Evolutionary conservation across 2,329 filamentous ascomycete species (phyloP).

Genomic region (Paecilomyces niveus): DNA sequence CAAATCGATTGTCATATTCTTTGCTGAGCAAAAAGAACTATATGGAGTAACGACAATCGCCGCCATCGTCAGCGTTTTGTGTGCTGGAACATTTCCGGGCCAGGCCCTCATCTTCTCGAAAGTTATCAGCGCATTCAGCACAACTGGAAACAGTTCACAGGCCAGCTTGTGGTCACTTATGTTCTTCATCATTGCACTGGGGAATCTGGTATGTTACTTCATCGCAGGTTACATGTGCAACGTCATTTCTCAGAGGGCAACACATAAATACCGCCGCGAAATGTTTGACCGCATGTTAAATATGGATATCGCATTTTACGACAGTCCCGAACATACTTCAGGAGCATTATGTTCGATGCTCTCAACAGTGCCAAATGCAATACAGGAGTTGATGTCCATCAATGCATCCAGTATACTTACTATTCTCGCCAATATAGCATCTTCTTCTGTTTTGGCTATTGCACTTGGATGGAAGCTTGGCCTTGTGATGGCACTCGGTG

Average conservation of each 20-base stretch:
- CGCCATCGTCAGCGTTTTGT: too few species aligned
- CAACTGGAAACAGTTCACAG: constrained; percentile 66
- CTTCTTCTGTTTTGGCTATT: too few species aligned
- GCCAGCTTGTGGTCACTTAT: constrained; percentile 82
- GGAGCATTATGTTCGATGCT: constrained; percentile 84
- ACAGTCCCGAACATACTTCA: constrained; percentile 78
- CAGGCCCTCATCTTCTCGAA: too few species aligned
- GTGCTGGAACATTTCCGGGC: too few species aligned
- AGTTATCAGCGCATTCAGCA: too few species aligned
- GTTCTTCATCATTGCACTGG: constrained; percentile 76
- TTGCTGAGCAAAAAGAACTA: too few species aligned
- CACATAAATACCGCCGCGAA: constrained; percentile 72
- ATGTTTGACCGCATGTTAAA: constrained; percentile 83
- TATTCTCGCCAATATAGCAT: constrained; percentile 71
- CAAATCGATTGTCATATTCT: too few species aligned
- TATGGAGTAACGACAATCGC: too few species aligned
- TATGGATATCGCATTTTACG: constrained; percentile 90
- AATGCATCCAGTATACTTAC: constrained; percentile 84
- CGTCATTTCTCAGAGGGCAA: constrained; percentile 75
- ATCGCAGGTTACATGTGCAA: constrained; percentile 70
- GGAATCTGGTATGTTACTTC: constrained; percentile 62
- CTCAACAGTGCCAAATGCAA: constrained; percentile 83
- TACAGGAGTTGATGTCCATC: constrained; percentile 77
- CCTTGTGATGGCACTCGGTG: too few species aligned
- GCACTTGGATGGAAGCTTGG: too few species aligned